These are phyloP conservation scores for Erodium moschatum DNA, from an alignment of 441 rosid species.

Conservation along the genomic window DNA sequence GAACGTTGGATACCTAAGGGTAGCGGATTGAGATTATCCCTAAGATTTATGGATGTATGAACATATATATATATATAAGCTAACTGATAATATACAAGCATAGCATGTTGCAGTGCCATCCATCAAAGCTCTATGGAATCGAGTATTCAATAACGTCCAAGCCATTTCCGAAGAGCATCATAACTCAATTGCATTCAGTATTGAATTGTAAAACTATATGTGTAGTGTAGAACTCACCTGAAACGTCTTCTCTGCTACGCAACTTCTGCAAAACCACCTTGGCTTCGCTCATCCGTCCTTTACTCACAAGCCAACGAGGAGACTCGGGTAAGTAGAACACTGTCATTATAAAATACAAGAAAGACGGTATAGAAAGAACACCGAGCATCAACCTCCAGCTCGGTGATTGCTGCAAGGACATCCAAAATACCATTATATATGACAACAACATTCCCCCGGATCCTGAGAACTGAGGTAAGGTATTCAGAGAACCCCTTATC, in stretches of 20 bases:
- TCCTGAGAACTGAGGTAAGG: slow-evolving; percentile 80
- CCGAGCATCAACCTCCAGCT: slow-evolving; percentile 93
- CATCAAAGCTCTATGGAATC: neutral
- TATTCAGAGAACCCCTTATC: slow-evolving; percentile 68
- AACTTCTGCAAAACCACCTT: slow-evolving; percentile 60
- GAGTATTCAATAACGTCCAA: too few relatives aligned
- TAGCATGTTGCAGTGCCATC: neutral
- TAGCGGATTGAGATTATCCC: too few relatives aligned
- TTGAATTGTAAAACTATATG: neutral
- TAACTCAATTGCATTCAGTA: too few relatives aligned
- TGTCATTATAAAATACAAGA: slow-evolving; percentile 39
- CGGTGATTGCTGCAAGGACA: slow-evolving; percentile 53
- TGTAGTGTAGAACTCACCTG: slow-evolving; percentile 36
- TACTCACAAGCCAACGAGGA: slow-evolving; percentile 92
- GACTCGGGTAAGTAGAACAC: slow-evolving; percentile 79
- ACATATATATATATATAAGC: too few relatives aligned
- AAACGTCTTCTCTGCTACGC: slow-evolving; percentile 74
- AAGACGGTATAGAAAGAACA: slow-evolving; percentile 60
- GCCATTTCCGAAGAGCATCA: too few relatives aligned
- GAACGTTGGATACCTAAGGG: too few relatives aligned
- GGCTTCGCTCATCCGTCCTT: slow-evolving; percentile 78
- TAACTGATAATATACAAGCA: too few relatives aligned
- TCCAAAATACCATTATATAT: slow-evolving; percentile 67
- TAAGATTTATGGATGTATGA: too few relatives aligned
- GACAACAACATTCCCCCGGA: slow-evolving; percentile 77